Percentiles rank a stretch among this genome's conserved stretches.
Evolutionary conservation across 805 yeast species (phyloP).

Genomic region (Candida anglica): DNA sequence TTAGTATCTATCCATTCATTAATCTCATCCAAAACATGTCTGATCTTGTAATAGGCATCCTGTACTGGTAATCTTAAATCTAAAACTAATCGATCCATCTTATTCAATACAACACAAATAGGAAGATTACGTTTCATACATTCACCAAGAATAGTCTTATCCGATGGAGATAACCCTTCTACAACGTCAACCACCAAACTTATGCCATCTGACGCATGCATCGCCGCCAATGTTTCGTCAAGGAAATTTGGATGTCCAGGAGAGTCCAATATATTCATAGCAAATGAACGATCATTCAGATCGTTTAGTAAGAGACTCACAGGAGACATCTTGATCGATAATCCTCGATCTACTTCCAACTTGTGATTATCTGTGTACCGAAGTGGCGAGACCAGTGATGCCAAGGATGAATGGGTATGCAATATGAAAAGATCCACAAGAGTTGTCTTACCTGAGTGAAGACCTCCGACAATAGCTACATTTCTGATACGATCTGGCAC

Average conservation of each 20-base stretch:
- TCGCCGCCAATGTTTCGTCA: conserved; percentile 65
- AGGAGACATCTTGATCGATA: conserved; percentile 62
- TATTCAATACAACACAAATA: conserved; percentile 64
- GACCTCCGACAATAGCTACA: conserved; percentile 72
- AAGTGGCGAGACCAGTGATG: conserved; percentile 41
- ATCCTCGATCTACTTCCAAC: conserved; percentile 66
- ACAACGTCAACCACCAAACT: conserved; percentile 76
- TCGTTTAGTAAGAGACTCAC: conserved; percentile 58
- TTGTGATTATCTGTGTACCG: conserved; percentile 70
- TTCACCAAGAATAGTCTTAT: conserved; percentile 45
- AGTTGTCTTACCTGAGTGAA: conserved; percentile 85
- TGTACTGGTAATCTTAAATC: conserved; percentile 73
- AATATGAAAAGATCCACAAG: conserved; percentile 63
- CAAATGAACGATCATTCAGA: conserved; percentile 47
- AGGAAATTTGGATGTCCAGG: conserved; percentile 90
- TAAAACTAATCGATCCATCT: conserved; percentile 78
- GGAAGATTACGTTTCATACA: conserved; percentile 49
- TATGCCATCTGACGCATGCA: conserved; percentile 60
- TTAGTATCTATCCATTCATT: conserved; percentile 46
- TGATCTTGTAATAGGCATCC: conserved; percentile 69
- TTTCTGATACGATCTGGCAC: conserved; percentile 68
- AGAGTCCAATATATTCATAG: conserved; percentile 68
- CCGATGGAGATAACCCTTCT: conserved; percentile 72
- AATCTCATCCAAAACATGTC: conserved; percentile 57
- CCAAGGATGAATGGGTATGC: conserved; percentile 53